These are phyloP conservation scores for Bipolaris bicolor DNA, from an alignment of 2,329 filamentous ascomycete genomes.

Conservation along the genomic window DNA sequence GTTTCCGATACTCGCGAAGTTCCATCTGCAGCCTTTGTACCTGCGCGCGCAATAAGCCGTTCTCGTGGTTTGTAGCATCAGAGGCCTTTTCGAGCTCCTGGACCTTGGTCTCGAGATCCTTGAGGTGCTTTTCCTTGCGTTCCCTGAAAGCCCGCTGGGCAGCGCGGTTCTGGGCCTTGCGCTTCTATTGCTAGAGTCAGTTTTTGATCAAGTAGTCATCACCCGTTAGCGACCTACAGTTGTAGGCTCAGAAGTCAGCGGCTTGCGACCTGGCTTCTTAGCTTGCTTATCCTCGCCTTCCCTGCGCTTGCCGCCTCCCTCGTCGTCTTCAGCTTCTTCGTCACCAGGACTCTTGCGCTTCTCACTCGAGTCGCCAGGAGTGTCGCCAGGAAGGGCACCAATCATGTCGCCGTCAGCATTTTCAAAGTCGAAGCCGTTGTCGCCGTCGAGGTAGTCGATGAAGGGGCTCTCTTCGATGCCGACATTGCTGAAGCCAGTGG, in stretches of 20 bases:
- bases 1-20: constrained; percentile 88
- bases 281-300: constrained; percentile 84
- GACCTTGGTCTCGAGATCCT: constrained; percentile 72
- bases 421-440: constrained; percentile 79
- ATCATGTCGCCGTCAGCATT: constrained; percentile 71
- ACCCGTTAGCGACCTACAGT: constrained; percentile 69
- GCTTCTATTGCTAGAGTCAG: constrained; percentile 66
- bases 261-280: constrained; percentile 97
- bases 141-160: constrained; percentile 67
- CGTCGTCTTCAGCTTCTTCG: constrained; percentile 66
- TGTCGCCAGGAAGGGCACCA: constrained; percentile 70
- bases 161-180: constrained; percentile 77
- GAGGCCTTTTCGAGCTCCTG: constrained; percentile 77
- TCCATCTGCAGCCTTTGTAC: constrained; percentile 86
- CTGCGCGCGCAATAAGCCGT: constrained; percentile 80
- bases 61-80: constrained; percentile 82
- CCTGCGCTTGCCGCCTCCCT: constrained; percentile 74
- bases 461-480: constrained; percentile 74
- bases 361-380: constrained; percentile 56
- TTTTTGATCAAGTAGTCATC: constrained; percentile 13
- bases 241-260: constrained; percentile 91
- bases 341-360: constrained; percentile 78
- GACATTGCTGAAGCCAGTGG: constrained; percentile 58
- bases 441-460: constrained; percentile 79
- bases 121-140: constrained; percentile 69